Percentiles rank a stretch among this genome's conserved stretches.
These are phyloP conservation scores for Boletus smithii DNA, from an alignment of 1,284 basidiomycete genomes.

Conservation along the genomic window DNA sequence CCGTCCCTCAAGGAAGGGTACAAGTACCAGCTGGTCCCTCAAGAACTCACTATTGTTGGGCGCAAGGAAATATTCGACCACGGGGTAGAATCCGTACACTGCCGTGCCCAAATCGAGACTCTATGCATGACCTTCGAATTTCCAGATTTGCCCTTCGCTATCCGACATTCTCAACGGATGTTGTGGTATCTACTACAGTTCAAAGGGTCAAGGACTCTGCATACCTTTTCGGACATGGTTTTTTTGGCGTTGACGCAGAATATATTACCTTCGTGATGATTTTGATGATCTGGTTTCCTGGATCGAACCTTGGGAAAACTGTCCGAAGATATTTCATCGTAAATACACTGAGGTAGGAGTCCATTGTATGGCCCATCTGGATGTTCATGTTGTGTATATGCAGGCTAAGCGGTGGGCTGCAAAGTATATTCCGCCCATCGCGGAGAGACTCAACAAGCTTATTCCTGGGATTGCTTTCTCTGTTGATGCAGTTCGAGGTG, in stretches of 20 bases:
- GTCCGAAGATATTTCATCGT: constrained; percentile 1
- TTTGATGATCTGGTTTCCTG: constrained; percentile 37
- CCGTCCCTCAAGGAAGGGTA: constrained; percentile 39
- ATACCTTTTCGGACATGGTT: constrained; percentile 16
- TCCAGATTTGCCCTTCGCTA: constrained; percentile 21
- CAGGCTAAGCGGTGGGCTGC: constrained; percentile 38
- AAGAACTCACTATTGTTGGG: constrained; percentile 20
- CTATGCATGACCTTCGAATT: constrained; percentile 2
- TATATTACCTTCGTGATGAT: constrained; percentile 1
- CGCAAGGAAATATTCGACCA: constrained; percentile 21
- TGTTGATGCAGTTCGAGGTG: constrained; percentile 38
- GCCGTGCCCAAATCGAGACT: neutral
- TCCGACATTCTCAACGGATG: constrained; percentile 27
- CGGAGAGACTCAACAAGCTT: constrained; percentile 36
- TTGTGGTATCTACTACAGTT: constrained; percentile 39
- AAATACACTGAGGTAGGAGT: neutral
- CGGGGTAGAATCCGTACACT: constrained; percentile 17
- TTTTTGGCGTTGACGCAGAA: constrained; percentile 9
- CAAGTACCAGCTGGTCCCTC: constrained; percentile 24
- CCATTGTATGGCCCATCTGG: neutral
- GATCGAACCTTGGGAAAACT: constrained; percentile 17
- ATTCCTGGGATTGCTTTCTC: constrained; percentile 36
- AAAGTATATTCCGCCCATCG: constrained; percentile 42
- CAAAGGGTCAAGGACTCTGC: constrained; percentile 28
- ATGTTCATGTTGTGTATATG: neutral